Evolutionary conservation across 805 yeast genomes (phyloP), one percentile per base, ranked within the genome.

Genomic region (Pichia deserticola): DNA sequence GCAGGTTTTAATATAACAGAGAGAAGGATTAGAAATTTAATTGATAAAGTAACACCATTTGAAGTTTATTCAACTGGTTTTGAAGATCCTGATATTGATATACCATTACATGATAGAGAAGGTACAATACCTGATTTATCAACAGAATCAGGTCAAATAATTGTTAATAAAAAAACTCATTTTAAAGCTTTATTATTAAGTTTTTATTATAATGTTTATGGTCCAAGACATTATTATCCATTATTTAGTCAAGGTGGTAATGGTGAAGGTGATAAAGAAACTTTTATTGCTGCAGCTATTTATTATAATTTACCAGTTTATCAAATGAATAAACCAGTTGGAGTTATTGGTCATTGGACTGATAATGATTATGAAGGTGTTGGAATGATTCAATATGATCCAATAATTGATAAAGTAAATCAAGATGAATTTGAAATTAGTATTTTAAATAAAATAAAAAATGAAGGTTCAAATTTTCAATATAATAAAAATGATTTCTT

Each of bases 181-280:
- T 68, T 75, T 20, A 67, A 64, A 47, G 71, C 79, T 1, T 60
- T 78, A 30, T 60, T 77, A 35, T 63, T 78, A 42, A 72, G 81
- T 1, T 64, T 78, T 37, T 78, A 76, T 59, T 78, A 78, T 58
- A 78, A 78, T 55, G 65, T 72, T 51, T 74, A 74, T 59, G 81
- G 81, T 0, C 81, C 80, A 5, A 61, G 67, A 15, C 62, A 71
- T 46, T 77, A 66, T 54, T 77, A 76, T 52, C 75, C 74, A 29
- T 60, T 77, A 20, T 65, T 76, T 44, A 69, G 77, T 0, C 72
- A 75, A 60, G 80, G 80, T 55, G 63, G 66, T 5, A 48, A 52
- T 30, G 83, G 83, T 11, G 81, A 78, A 61, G 83, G 83, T 36
- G 83, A 78, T 56, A 78, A 78, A 56, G 83, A 78, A 52, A 78